phyloP scores from a whole-genome alignment of 2,329 filamentous ascomycete genomes.

The Trichophyton rubrum region DNA sequence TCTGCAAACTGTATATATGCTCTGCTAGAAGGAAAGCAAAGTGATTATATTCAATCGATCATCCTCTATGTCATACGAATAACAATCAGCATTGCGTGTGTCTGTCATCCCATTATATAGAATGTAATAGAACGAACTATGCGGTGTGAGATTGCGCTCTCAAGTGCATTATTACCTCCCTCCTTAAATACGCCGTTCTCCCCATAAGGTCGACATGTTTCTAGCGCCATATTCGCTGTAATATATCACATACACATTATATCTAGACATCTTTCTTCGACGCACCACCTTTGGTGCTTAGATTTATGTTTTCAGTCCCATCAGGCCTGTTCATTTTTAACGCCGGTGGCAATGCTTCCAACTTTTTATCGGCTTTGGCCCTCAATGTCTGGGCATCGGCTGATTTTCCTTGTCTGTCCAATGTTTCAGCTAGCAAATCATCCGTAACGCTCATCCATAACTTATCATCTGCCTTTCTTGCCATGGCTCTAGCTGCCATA shows the following conservation, averaged over 20 bases:
- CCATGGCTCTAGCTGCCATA: slow-evolving; percentile 54
- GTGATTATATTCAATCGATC: neutral
- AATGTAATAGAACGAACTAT: neutral
- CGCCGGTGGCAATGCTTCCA: slow-evolving; percentile 26
- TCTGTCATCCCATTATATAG: too few species aligned
- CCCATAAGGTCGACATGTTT: neutral
- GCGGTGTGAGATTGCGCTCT: neutral
- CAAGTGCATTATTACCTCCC: neutral
- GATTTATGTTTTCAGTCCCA: neutral
- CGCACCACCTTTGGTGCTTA: slow-evolving; percentile 6
- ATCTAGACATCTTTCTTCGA: slow-evolving; percentile 10
- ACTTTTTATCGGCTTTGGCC: slow-evolving; percentile 34
- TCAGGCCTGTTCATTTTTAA: slow-evolving; percentile 20
- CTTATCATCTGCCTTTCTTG: slow-evolving; percentile 55
- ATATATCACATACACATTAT: slow-evolving; percentile 1
- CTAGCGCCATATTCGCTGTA: neutral
- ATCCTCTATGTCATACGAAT: too few species aligned
- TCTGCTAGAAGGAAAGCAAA: neutral
- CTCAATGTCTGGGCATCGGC: slow-evolving; percentile 38
- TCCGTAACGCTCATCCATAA: slow-evolving; percentile 72
- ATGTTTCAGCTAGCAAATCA: slow-evolving; percentile 62
- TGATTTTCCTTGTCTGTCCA: slow-evolving; percentile 57
- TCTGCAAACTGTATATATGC: neutral
- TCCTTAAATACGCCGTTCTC: neutral
- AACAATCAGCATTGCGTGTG: too few species aligned